Evolutionary conservation across 495 filamentous ascomycete species (phyloP), one percentile per base, ranked within the genome.

Genomic region (Neurospora sublineolata): DNA sequence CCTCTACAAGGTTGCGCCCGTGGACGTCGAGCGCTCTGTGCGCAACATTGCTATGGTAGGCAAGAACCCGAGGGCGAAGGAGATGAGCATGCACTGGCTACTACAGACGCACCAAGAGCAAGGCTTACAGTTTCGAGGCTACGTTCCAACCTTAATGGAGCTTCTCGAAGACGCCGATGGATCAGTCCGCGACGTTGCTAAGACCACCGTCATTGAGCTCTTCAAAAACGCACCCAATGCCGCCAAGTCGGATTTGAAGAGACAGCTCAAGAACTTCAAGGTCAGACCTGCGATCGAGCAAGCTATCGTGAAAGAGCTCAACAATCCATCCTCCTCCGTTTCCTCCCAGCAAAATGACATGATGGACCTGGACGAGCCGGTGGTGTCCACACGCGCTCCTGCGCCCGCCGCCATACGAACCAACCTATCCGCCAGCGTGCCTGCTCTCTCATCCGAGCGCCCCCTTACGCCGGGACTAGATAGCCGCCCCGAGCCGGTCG

Each of bases 91-190:
- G 85, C 87, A 90, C 70, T 97, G 93, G 94, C 80, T 97, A 78
- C 85, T 87, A 81, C 75, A 93, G 90, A 94, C 93, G 90, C 89
- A 92, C 74, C 89, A 89, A 76, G 89, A 91, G 52, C 87, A 91
- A 68, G 88, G 87, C 30, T 82, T 97, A 74, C 87, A 89, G 68
- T 97, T 97, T 81, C 89, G 92, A 67, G 82, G 84, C 75, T 96
- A 94, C 80, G 93, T 96, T 1, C 90, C 93, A 4, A 87, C 85
- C 10, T 82, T 98, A 68, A 94, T 97, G 77, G 89, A 92, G 67
- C 86, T 93, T 73, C 83, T 98, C 36, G 94, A 98, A 79, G 93
- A 97, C 80, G 90, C 94, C 9, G 95, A 97, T 78, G 89, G 89
- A 68, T 87, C 86, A 76, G 93, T 98, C 67, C 87, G 94, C 79